These are phyloP conservation scores for Limnanthes douglasii DNA, from an alignment of 345 rosid species.

Conservation along the genomic window DNA sequence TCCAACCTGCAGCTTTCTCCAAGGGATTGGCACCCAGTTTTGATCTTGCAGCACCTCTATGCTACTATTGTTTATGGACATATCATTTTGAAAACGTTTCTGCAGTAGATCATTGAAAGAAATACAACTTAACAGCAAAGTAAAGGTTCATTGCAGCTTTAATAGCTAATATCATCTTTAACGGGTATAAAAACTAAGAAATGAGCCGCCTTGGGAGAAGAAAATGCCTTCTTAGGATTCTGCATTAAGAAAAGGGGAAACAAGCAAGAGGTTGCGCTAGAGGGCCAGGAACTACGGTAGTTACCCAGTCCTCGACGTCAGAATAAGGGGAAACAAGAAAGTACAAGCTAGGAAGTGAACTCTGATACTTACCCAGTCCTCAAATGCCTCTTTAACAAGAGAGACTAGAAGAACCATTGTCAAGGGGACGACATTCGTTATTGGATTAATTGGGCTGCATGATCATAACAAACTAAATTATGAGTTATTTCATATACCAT, in stretches of 20 bases:
- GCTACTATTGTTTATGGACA: constrained; percentile 65
- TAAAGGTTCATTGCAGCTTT: constrained; percentile 4
- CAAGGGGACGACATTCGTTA: constrained; percentile 87
- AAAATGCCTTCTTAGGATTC: background rate
- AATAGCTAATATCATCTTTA: background rate
- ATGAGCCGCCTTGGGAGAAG: constrained; percentile 1
- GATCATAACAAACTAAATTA: no score
- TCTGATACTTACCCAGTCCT: constrained; percentile 71
- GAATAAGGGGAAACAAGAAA: constrained; percentile 5
- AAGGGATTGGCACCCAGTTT: constrained; percentile 61
- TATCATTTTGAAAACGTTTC: constrained; percentile 96
- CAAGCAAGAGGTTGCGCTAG: no score
- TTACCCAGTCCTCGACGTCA: constrained; percentile 5
- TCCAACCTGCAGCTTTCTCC: constrained; percentile 98
- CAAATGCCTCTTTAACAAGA: constrained; percentile 95
- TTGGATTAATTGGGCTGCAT: constrained; percentile 95
- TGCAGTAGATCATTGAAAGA: constrained; percentile 25
- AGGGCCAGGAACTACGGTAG: no score
- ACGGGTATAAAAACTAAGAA: no score
- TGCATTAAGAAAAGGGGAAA: constrained; percentile 5
- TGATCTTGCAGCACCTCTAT: constrained; percentile 81
- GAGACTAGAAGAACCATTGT: constrained; percentile 92
- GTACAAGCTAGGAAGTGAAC: constrained; percentile 4
- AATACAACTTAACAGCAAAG: constrained; percentile 4
- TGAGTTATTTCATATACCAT: no score